A percentile compares a stretch with the other conserved stretches of the same genome.
Conservation (phyloP, 2,329 filamentous ascomycete genomes). For the Microdochium trichocladiopsis region DNA sequence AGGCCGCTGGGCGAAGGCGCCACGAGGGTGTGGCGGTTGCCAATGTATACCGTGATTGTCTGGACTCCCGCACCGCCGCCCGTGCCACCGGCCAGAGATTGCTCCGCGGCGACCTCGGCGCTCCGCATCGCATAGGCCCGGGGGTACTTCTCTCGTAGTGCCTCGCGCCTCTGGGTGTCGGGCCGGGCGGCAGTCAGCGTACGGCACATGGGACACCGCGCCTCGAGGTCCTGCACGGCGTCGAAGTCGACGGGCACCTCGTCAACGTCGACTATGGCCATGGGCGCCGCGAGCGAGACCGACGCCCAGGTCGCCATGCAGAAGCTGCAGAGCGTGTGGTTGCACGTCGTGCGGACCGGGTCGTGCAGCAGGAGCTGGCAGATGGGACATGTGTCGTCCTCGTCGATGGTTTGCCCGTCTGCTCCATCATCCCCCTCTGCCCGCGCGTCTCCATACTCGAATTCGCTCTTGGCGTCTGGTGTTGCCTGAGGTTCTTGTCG, state of each 20-base stretch:
- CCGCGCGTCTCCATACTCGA: neutral
- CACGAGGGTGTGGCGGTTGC: conserved; percentile 28
- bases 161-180: conserved; percentile 14
- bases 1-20: conserved; percentile 8
- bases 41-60: conserved; percentile 33
- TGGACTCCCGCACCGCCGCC: conserved; percentile 20
- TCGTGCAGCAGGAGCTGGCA: conserved; percentile 33
- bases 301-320: conserved; percentile 40
- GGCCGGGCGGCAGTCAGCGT: conserved; percentile 25
- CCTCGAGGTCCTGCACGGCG: conserved; percentile 20
- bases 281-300: conserved; percentile 25
- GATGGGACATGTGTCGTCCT: conserved; percentile 36
- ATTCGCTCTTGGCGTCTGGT: neutral
- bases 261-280: conserved; percentile 29
- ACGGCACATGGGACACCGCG: conserved; percentile 37
- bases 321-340: conserved; percentile 32
- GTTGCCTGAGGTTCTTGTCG: neutral
- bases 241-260: conserved; percentile 18
- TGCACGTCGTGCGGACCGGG: conserved; percentile 32
- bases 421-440: neutral
- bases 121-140: conserved; percentile 22
- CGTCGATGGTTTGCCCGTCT: conserved; percentile 6
- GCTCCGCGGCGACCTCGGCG: conserved; percentile 21
- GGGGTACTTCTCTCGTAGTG: conserved; percentile 25
- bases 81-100: conserved; percentile 4